phyloP scores from a whole-genome alignment of 768 basidiomycete species.

The Hemileccinum impolitum region DNA sequence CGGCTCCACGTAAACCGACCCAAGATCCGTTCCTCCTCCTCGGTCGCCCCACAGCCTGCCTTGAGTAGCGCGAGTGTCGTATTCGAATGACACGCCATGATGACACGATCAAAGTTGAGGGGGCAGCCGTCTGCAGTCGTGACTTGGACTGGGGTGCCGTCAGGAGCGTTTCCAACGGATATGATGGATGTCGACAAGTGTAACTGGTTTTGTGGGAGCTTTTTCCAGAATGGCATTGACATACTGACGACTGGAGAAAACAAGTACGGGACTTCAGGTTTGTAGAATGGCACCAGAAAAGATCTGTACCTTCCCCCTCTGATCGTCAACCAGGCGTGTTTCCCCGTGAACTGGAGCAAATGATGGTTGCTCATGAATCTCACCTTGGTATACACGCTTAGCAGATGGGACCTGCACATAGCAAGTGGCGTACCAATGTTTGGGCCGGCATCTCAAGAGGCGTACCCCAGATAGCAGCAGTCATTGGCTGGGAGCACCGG shows the following conservation, averaged over 20 bases:
- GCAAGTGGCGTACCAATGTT: constrained; percentile 45
- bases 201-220: constrained; percentile 48
- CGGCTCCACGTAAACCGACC: constrained; percentile 60
- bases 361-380: constrained; percentile 75
- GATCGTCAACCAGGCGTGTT: constrained; percentile 71
- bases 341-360: constrained; percentile 65
- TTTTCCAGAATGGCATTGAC: constrained; percentile 58
- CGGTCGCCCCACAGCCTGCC: constrained; percentile 46
- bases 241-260: constrained; percentile 50
- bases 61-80: constrained; percentile 45
- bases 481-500: constrained; percentile 57
- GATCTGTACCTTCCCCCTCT: constrained; percentile 62
- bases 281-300: background rate
- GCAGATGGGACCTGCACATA: background rate
- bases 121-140: constrained; percentile 45
- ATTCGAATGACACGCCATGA: constrained; percentile 73
- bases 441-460: constrained; percentile 71
- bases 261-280: background rate
- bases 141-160: constrained; percentile 35
- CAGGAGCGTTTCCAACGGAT: constrained; percentile 36
- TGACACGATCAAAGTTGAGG: constrained; percentile 62
- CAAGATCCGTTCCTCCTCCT: constrained; percentile 54
- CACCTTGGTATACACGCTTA: constrained; percentile 35
- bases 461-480: constrained; percentile 77
- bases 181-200: constrained; percentile 59